Percentiles rank a stretch among this genome's conserved stretches.
Evolutionary conservation across 1,284 basidiomycete species (phyloP).

Genomic region (Singerocomus rubriflavus): DNA sequence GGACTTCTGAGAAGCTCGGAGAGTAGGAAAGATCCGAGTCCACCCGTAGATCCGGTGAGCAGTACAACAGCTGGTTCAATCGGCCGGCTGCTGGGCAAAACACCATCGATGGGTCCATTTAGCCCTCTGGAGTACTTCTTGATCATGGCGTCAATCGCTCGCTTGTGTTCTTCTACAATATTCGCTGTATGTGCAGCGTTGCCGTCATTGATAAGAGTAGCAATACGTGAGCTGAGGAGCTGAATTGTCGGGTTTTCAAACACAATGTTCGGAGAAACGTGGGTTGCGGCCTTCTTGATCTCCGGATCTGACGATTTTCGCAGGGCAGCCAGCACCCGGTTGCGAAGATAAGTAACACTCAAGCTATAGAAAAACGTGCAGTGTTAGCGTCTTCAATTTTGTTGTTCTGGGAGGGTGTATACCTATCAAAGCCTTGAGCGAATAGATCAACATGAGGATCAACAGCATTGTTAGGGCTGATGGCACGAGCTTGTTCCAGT

Average conservation of each 20-base stretch:
- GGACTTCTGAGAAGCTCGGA: not conserved
- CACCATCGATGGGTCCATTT: constrained; percentile 6
- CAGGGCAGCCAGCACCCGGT: not conserved
- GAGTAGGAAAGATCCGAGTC: constrained; percentile 1
- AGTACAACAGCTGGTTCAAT: constrained; percentile 6
- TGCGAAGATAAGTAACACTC: constrained; percentile 3
- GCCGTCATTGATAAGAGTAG: not conserved
- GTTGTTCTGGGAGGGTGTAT: not conserved
- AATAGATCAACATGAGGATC: constrained; percentile 1
- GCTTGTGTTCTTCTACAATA: not conserved
- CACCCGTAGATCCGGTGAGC: constrained; percentile 6
- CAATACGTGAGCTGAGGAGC: not conserved
- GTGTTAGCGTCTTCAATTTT: not conserved
- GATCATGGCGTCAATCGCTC: constrained; percentile 5
- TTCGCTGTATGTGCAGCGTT: not conserved
- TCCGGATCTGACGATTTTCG: not conserved
- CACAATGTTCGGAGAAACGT: not conserved
- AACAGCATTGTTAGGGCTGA: not conserved
- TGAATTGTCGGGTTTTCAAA: constrained; percentile 7
- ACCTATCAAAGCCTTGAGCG: constrained; percentile 11
- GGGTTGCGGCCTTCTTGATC: not conserved
- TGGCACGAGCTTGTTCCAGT: not conserved
- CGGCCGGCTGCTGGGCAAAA: not conserved
- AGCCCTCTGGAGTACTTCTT: not conserved
- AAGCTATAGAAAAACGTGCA: not conserved